phyloP scores from a whole-genome alignment of 2,329 filamentous ascomycete genomes.

The Anisogramma anomala region DNA sequence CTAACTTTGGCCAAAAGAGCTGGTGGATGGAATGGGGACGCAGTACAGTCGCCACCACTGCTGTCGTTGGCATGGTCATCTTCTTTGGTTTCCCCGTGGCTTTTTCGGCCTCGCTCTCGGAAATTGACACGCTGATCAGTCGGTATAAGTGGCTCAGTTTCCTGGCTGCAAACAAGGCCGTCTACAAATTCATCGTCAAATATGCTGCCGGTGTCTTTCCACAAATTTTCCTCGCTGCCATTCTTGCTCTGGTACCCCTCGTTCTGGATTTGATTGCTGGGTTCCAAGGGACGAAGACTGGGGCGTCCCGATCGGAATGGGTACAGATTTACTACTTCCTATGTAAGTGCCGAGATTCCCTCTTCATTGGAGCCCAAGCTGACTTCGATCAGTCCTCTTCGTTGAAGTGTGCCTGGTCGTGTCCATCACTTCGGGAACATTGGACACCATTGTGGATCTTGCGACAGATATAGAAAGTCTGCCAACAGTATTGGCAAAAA shows the following conservation, averaged over 20 bases:
- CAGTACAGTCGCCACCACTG: slow-evolving; percentile 49
- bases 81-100: slow-evolving; percentile 86
- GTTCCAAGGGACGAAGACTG: slow-evolving; percentile 72
- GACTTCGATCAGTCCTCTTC: slow-evolving; percentile 52
- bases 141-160: slow-evolving; percentile 59
- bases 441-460: slow-evolving; percentile 50
- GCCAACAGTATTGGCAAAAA: slow-evolving; percentile 60
- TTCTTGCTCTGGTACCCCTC: slow-evolving; percentile 72
- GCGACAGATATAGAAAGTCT: slow-evolving; percentile 51
- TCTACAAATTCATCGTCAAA: slow-evolving; percentile 50
- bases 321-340: slow-evolving; percentile 88
- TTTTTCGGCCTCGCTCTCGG: slow-evolving; percentile 72
- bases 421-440: slow-evolving; percentile 62
- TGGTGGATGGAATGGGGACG: slow-evolving; percentile 89
- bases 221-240: slow-evolving; percentile 59
- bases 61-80: slow-evolving; percentile 66
- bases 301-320: slow-evolving; percentile 64
- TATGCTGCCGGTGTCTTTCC: slow-evolving; percentile 77
- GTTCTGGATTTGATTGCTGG: slow-evolving; percentile 62
- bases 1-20: slow-evolving; percentile 22
- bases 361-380: too few species aligned
- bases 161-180: slow-evolving; percentile 45
- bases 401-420: slow-evolving; percentile 91
- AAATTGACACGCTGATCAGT: slow-evolving; percentile 58
- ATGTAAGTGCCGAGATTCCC: too few species aligned